Conservation (phyloP, 345 rosid genomes). For the Garcia nutans region DNA sequence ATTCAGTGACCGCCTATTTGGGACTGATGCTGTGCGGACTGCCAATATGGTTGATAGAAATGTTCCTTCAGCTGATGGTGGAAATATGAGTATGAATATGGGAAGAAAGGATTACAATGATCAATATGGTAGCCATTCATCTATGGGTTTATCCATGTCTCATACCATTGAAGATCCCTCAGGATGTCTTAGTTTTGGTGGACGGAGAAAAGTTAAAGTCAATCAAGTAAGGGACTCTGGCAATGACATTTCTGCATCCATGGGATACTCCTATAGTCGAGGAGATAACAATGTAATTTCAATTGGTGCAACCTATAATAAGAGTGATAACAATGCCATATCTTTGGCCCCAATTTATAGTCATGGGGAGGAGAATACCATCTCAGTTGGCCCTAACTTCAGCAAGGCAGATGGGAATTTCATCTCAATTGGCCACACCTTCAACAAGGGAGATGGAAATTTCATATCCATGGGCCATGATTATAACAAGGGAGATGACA, state of each 20-base stretch:
- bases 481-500: slow-evolving; percentile 36
- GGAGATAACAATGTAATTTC: slow-evolving; percentile 31
- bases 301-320: slow-evolving; percentile 27
- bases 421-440: slow-evolving; percentile 17
- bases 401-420: slow-evolving; percentile 29
- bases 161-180: slow-evolving; percentile 40
- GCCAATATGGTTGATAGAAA: slow-evolving; percentile 42
- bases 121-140: slow-evolving; percentile 39
- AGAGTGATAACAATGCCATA: slow-evolving; percentile 22
- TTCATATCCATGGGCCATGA: slow-evolving; percentile 37
- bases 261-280: slow-evolving; percentile 32
- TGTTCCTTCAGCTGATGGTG: slow-evolving; percentile 31
- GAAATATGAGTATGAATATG: slow-evolving; percentile 37
- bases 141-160: slow-evolving; percentile 44
- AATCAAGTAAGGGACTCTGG: slow-evolving; percentile 47
- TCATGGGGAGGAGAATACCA: slow-evolving; percentile 22
- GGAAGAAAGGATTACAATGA: slow-evolving; percentile 43
- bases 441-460: slow-evolving; percentile 30
- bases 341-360: slow-evolving; percentile 28
- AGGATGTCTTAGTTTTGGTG: slow-evolving; percentile 43
- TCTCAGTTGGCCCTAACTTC: slow-evolving; percentile 27
- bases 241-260: slow-evolving; percentile 29
- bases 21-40: slow-evolving; percentile 36
- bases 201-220: slow-evolving; percentile 52
- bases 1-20: slow-evolving; percentile 44